Percentiles rank a stretch among this genome's conserved stretches.
phyloP scores from a whole-genome alignment of 2,329 filamentous ascomycete genomes.

The Fonsecaea monophora region DNA sequence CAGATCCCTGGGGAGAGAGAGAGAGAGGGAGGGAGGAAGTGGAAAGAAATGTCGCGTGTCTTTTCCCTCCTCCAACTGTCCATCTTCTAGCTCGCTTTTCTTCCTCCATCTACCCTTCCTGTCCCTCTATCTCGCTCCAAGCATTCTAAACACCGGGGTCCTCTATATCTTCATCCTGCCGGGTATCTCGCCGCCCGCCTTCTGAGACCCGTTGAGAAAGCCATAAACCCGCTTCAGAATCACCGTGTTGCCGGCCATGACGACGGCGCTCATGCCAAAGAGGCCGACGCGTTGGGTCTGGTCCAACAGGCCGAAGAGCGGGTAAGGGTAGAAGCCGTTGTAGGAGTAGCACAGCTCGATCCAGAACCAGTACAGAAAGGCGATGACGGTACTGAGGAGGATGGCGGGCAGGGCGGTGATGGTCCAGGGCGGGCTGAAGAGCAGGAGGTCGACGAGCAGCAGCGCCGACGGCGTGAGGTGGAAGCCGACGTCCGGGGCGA shows the following conservation, averaged over 20 bases:
- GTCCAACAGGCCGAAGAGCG: conserved; percentile 74
- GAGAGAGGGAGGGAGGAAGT: too few species aligned
- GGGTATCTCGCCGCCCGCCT: conserved; percentile 27
- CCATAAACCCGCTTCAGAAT: conserved; percentile 74
- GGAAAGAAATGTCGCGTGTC: too few species aligned
- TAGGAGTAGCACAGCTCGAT: conserved; percentile 65
- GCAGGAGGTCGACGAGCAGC: conserved; percentile 61
- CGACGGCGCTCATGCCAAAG: conserved; percentile 71
- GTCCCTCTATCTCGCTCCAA: background rate
- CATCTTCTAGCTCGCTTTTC: too few species aligned
- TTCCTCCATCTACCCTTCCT: too few species aligned
- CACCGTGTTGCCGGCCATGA: conserved; percentile 75
- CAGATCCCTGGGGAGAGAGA: too few species aligned
- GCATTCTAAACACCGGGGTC: background rate
- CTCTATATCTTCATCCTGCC: conserved; percentile 26
- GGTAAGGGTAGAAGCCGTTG: conserved; percentile 76
- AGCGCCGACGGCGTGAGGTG: conserved; percentile 62
- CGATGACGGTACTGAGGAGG: conserved; percentile 57
- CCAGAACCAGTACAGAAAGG: conserved; percentile 69
- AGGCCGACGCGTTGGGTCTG: conserved; percentile 70
- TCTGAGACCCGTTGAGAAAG: conserved; percentile 50
- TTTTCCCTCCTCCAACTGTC: too few species aligned
- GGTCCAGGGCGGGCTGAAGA: conserved; percentile 67
- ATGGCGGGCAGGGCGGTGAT: conserved; percentile 61
- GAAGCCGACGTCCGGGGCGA: conserved; percentile 52